A percentile compares a stretch with the other conserved stretches of the same genome.
These are phyloP conservation scores for Starmerella powellii DNA, from an alignment of 805 yeast genomes.

Conservation along the genomic window DNA sequence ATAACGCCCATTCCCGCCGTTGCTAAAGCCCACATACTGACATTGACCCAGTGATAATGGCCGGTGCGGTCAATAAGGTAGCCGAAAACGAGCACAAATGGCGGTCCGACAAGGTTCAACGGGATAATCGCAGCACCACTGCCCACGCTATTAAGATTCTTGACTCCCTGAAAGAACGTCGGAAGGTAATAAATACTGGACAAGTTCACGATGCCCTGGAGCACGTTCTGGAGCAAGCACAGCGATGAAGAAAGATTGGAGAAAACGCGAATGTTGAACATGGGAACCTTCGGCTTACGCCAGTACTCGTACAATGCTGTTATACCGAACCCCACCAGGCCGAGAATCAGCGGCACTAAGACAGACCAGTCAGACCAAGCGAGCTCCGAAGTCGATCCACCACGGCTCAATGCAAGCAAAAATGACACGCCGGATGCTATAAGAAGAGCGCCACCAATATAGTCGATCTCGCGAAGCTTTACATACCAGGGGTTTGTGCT, in stretches of 20 bases:
- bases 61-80: slow-evolving; percentile 31
- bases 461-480: slow-evolving; percentile 38
- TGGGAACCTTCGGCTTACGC: slow-evolving; percentile 33
- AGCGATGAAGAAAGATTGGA: slow-evolving; percentile 30
- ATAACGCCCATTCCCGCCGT: slow-evolving; percentile 38
- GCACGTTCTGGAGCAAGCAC: slow-evolving; percentile 32
- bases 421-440: slow-evolving; percentile 36
- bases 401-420: slow-evolving; percentile 42
- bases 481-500: slow-evolving; percentile 32
- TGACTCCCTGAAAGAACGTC: slow-evolving; percentile 42
- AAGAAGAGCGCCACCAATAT: slow-evolving; percentile 37
- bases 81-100: slow-evolving; percentile 33
- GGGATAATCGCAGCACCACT: slow-evolving; percentile 40
- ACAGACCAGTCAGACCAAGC: slow-evolving; percentile 48
- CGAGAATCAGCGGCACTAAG: slow-evolving; percentile 38
- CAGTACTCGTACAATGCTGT: slow-evolving; percentile 30
- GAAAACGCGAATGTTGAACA: slow-evolving; percentile 36
- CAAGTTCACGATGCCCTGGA: slow-evolving; percentile 33
- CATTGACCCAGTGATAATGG: slow-evolving; percentile 32
- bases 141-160: slow-evolving; percentile 33
- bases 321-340: slow-evolving; percentile 29
- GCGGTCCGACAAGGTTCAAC: slow-evolving; percentile 31
- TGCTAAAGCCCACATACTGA: slow-evolving; percentile 31
- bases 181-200: slow-evolving; percentile 30
- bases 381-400: slow-evolving; percentile 35